A percentile compares a stretch with the other conserved stretches of the same genome.
Conservation (phyloP, 225 moss, liverwort and hornwort species). For the Straminergon stramineum region DNA sequence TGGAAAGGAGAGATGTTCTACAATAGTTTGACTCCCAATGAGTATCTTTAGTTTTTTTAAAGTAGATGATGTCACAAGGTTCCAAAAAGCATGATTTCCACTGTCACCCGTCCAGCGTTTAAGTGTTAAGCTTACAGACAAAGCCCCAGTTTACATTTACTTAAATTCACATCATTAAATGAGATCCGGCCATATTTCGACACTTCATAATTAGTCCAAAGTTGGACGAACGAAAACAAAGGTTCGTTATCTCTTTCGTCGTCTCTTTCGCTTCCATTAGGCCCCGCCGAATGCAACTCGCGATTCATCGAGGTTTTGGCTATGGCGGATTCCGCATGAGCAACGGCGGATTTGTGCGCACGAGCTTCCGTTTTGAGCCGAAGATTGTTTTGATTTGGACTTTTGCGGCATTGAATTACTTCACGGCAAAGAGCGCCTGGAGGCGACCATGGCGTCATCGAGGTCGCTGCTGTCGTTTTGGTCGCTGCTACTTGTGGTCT, state of each 20-base stretch:
- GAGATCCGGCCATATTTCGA: neutral
- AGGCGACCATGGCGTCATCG: conserved; percentile 20
- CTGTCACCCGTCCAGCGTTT: no score
- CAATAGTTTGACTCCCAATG: no score
- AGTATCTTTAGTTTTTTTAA: no score
- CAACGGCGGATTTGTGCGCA: neutral
- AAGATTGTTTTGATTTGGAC: neutral
- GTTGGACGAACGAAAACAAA: neutral
- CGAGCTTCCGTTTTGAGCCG: neutral
- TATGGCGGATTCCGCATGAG: conserved; percentile 1
- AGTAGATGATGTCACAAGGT: no score
- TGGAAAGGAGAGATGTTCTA: no score
- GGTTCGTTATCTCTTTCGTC: neutral
- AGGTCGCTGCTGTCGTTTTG: neutral
- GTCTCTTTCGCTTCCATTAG: neutral
- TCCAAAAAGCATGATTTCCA: no score
- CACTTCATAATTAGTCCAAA: neutral
- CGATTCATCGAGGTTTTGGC: neutral
- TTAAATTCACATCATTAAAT: neutral
- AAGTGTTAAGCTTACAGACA: neutral
- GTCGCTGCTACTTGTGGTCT: neutral
- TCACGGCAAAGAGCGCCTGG: neutral
- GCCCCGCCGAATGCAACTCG: neutral
- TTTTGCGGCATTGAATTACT: neutral
- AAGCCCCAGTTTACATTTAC: no score